phyloP scores from a whole-genome alignment of 495 filamentous ascomycete genomes.

The Xanthoparmelia taractica region DNA sequence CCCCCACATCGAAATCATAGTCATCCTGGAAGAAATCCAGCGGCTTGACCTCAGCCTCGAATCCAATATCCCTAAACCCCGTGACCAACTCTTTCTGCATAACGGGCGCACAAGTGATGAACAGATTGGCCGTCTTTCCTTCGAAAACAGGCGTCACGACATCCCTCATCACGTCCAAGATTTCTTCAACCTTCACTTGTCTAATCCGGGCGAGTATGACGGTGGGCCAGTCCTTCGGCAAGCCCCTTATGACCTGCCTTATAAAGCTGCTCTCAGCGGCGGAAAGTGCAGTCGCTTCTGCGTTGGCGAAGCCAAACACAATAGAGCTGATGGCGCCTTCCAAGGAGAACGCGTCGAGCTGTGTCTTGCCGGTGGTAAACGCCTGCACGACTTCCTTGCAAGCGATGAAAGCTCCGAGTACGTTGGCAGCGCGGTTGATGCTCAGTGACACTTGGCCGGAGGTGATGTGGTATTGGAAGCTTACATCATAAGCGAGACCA shows the following conservation, averaged over 20 bases:
- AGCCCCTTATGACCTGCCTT: slow-evolving; percentile 64
- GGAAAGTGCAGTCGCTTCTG: slow-evolving; percentile 70
- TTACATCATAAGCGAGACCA: slow-evolving; percentile 82
- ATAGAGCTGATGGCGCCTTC: slow-evolving; percentile 88
- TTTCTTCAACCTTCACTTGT: slow-evolving; percentile 65
- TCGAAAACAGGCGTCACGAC: slow-evolving; percentile 72
- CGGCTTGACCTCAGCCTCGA: slow-evolving; percentile 65
- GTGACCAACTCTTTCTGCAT: slow-evolving; percentile 78
- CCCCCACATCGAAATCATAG: slow-evolving; percentile 73
- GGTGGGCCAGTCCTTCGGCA: slow-evolving; percentile 72
- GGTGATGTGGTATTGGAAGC: slow-evolving; percentile 65
- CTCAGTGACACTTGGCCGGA: slow-evolving; percentile 70
- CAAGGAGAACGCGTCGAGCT: slow-evolving; percentile 71
- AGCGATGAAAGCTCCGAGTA: slow-evolving; percentile 75
- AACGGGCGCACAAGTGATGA: slow-evolving; percentile 80
- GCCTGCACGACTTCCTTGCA: slow-evolving; percentile 67
- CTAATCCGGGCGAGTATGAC: slow-evolving; percentile 69
- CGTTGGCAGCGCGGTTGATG: slow-evolving; percentile 84
- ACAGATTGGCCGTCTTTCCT: slow-evolving; percentile 66
- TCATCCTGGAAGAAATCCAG: slow-evolving; percentile 81
- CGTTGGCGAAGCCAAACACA: slow-evolving; percentile 73
- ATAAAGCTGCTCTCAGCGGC: slow-evolving; percentile 79
- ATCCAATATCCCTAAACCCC: slow-evolving; percentile 64
- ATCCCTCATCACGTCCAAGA: slow-evolving; percentile 65
- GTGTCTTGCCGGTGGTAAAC: slow-evolving; percentile 49